Evolutionary conservation across 2,329 filamentous ascomycete species (phyloP).

Genomic region (Apiospora kogelbergensis): DNA sequence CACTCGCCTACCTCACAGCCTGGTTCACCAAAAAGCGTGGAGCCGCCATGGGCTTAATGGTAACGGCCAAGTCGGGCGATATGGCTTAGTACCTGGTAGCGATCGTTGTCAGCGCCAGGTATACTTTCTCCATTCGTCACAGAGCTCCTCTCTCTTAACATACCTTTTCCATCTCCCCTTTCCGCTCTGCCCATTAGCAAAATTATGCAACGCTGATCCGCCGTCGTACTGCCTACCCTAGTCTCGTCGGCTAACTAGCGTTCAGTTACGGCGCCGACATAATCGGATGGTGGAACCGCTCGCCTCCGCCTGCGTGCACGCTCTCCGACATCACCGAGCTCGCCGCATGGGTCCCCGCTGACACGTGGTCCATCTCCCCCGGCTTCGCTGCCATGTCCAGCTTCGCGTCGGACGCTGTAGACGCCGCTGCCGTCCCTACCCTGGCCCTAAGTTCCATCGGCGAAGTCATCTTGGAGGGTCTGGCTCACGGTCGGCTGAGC

Average conservation of each 20-base stretch:
- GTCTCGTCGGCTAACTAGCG: no score
- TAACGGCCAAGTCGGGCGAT: conserved; percentile 41
- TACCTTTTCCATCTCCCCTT: conserved; percentile 13
- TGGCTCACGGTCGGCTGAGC: conserved; percentile 48
- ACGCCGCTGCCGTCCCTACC: conserved; percentile 61
- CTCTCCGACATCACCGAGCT: conserved; percentile 40
- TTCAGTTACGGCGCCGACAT: no score
- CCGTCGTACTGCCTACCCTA: no score
- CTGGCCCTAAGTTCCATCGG: conserved; percentile 68
- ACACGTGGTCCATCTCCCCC: conserved; percentile 53
- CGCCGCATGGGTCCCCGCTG: conserved; percentile 41
- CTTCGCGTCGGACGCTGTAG: conserved; percentile 64
- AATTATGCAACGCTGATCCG: conserved; percentile 26
- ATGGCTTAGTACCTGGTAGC: conserved; percentile 49
- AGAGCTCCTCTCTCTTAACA: neutral
- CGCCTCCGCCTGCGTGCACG: conserved; percentile 47
- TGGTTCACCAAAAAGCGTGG: conserved; percentile 50
- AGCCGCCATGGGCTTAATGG: conserved; percentile 47
- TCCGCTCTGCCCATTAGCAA: conserved; percentile 21
- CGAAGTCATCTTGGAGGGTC: conserved; percentile 54
- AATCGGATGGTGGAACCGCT: conserved; percentile 25
- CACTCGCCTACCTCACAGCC: conserved; percentile 12
- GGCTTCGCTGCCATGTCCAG: conserved; percentile 61
- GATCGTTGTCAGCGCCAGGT: conserved; percentile 52
- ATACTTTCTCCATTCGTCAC: neutral